These are phyloP conservation scores for Glutinoglossum americanum DNA, from an alignment of 495 filamentous ascomycete species.

Conservation along the genomic window DNA sequence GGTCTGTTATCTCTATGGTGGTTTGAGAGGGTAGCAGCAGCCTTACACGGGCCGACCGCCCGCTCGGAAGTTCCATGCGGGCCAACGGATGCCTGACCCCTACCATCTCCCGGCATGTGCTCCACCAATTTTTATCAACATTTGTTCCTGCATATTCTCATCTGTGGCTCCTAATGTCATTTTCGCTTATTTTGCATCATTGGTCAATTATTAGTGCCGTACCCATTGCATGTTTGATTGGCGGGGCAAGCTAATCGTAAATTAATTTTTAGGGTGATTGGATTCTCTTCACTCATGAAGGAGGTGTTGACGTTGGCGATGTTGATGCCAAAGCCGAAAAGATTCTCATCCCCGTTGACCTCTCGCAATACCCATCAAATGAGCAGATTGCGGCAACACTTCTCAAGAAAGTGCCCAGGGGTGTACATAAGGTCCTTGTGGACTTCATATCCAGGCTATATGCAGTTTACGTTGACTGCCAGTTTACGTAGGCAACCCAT, in stretches of 20 bases:
- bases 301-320: conserved; percentile 98
- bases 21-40: not conserved
- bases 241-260: not conserved
- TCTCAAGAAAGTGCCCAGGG: conserved; percentile 81
- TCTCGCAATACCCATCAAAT: conserved; percentile 88
- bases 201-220: not conserved
- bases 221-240: not conserved
- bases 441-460: conserved; percentile 93
- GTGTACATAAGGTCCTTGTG: conserved; percentile 89
- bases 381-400: conserved; percentile 68
- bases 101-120: not conserved
- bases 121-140: not conserved
- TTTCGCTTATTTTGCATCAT: not conserved
- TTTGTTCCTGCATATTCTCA: not conserved
- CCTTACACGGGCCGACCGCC: not conserved
- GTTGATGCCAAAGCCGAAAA: conserved; percentile 98
- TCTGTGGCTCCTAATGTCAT: not conserved
- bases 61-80: not conserved
- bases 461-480: conserved; percentile 98
- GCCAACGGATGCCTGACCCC: not conserved
- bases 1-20: not conserved
- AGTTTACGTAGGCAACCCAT: conserved; percentile 48
- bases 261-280: conserved; percentile 57
- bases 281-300: conserved; percentile 98
- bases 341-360: conserved; percentile 89